These are phyloP conservation scores for Telopea speciosissima DNA, from an alignment of 177 flowering plant species.

Conservation along the genomic window DNA sequence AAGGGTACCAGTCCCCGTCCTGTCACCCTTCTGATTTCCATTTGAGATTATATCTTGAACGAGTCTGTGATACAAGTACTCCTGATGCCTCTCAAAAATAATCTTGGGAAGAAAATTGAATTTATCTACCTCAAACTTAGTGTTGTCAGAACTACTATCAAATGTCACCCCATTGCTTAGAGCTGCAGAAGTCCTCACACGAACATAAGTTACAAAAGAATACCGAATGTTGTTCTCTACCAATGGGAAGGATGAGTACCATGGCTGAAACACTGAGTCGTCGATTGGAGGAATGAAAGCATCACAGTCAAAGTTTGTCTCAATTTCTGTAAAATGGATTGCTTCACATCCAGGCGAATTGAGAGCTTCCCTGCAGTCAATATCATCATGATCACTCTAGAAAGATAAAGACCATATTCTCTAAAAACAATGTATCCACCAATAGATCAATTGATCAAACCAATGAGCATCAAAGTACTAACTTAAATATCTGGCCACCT, in stretches of 20 bases:
- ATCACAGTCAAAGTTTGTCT: conserved; percentile 70
- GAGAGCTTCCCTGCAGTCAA: conserved; percentile 63
- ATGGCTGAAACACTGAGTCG: conserved; percentile 58
- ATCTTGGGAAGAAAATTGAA: conserved; percentile 70
- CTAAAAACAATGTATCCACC: neutral
- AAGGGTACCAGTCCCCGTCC: conserved; percentile 87
- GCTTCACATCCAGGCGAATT: conserved; percentile 84
- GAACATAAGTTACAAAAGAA: conserved; percentile 72
- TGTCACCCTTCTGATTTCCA: conserved; percentile 68
- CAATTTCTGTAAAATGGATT: conserved; percentile 80
- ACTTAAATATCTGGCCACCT: conserved; percentile 87
- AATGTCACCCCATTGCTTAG: conserved; percentile 24
- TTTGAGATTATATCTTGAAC: conserved; percentile 70
- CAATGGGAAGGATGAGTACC: conserved; percentile 81
- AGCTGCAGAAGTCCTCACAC: conserved; percentile 45
- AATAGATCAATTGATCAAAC: too few relatives aligned
- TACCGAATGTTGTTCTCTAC: conserved; percentile 60
- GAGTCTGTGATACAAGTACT: conserved; percentile 59
- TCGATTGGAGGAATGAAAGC: conserved; percentile 81
- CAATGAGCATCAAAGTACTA: conserved; percentile 14
- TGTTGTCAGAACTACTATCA: conserved; percentile 25
- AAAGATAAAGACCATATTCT: neutral
- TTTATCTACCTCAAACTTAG: conserved; percentile 45
- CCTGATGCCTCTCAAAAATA: conserved; percentile 81
- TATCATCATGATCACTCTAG: conserved; percentile 4